These are phyloP conservation scores for Candida incommunis DNA, from an alignment of 805 yeast genomes.

Conservation along the genomic window DNA sequence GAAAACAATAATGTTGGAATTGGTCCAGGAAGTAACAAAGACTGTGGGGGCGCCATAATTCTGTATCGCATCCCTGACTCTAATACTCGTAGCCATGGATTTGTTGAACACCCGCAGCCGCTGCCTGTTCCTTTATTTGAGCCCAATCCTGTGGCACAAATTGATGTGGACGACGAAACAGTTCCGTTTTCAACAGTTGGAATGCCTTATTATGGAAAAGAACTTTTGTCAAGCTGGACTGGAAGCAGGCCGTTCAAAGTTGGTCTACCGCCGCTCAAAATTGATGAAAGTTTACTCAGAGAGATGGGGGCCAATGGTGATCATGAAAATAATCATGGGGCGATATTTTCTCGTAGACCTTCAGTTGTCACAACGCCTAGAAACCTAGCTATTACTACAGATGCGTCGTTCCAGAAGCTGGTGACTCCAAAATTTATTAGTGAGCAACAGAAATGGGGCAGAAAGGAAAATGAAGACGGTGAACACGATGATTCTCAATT, in stretches of 20 bases:
- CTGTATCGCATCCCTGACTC: not conserved
- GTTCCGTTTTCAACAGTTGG: slow-evolving; percentile 62
- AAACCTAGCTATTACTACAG: not conserved
- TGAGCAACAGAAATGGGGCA: slow-evolving; percentile 29
- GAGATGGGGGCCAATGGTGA: not conserved
- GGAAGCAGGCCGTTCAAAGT: slow-evolving; percentile 2
- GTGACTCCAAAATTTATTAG: slow-evolving; percentile 37
- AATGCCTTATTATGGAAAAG: slow-evolving; percentile 72
- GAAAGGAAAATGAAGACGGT: slow-evolving; percentile 15
- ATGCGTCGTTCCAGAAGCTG: not conserved
- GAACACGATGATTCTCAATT: slow-evolving; percentile 12
- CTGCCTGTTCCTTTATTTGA: not conserved
- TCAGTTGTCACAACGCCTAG: not conserved
- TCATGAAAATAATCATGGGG: not conserved
- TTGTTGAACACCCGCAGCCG: not conserved
- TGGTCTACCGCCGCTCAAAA: not conserved
- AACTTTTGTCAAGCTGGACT: slow-evolving; percentile 62
- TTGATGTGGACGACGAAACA: slow-evolving; percentile 26
- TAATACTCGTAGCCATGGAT: not conserved
- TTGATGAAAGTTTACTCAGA: not conserved
- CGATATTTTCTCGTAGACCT: not conserved
- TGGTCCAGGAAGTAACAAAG: not conserved
- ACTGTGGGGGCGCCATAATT: not conserved
- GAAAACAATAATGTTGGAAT: not conserved
- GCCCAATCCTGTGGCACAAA: slow-evolving; percentile 4